These are phyloP conservation scores for Penicillium sp. DNA, from an alignment of 2,329 filamentous ascomycete species.

Conservation along the genomic window DNA sequence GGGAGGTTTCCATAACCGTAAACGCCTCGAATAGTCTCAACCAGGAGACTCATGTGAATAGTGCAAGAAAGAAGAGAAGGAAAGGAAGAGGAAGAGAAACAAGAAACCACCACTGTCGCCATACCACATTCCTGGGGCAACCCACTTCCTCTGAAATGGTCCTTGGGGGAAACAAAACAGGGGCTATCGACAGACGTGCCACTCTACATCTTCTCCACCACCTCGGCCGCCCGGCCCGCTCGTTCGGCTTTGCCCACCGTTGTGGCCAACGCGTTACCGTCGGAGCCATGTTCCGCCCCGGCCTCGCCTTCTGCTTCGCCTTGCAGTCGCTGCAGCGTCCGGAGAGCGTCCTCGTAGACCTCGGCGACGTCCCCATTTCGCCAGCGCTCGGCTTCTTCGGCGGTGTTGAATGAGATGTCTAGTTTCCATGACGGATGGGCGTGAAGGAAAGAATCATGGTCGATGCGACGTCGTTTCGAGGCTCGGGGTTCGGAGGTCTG, in stretches of 20 bases:
- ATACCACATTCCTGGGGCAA: too few relatives aligned
- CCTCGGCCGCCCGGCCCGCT: slow-evolving; percentile 40
- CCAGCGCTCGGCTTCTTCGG: slow-evolving; percentile 35
- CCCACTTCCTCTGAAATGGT: too few relatives aligned
- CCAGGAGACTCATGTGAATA: too few relatives aligned
- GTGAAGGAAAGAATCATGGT: neutral
- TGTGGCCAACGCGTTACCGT: slow-evolving; percentile 37
- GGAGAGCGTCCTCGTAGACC: slow-evolving; percentile 38
- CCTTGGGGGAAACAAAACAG: too few relatives aligned
- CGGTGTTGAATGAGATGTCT: slow-evolving; percentile 27
- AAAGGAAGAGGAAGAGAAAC: too few relatives aligned
- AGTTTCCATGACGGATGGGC: slow-evolving; percentile 26
- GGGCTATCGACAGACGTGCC: too few relatives aligned
- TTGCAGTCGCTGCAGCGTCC: slow-evolving; percentile 35
- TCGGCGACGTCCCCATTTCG: slow-evolving; percentile 38
- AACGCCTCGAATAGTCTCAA: too few relatives aligned
- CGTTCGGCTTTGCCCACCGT: slow-evolving; percentile 44
- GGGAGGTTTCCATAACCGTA: too few relatives aligned
- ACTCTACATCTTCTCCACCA: slow-evolving; percentile 42
- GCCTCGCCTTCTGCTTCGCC: slow-evolving; percentile 23
- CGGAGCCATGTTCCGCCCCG: slow-evolving; percentile 11
- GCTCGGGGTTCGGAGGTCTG: slow-evolving; percentile 28
- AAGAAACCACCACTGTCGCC: too few relatives aligned
- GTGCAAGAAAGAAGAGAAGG: too few relatives aligned
- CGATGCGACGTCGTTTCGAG: neutral